Conservation (phyloP, 169 alveolate species). For the Cryptosporidium felis region DNA sequence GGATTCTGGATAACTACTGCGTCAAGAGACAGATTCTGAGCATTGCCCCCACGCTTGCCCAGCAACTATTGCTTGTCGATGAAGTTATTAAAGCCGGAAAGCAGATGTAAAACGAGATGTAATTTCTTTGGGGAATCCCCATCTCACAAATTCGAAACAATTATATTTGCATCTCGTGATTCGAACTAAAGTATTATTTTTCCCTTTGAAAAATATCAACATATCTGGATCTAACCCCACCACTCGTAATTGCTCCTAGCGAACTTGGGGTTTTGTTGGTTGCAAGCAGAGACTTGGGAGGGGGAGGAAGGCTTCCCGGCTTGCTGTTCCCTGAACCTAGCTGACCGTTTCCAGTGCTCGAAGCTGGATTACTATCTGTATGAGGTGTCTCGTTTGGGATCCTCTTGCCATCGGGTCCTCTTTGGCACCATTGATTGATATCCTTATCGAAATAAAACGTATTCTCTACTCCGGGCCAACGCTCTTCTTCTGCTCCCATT, state of each 20-base stretch:
- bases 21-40: constrained; percentile 94
- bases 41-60: constrained; percentile 97
- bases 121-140: no score
- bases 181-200: constrained; percentile 10
- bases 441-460: constrained; percentile 73
- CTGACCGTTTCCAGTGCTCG: background rate
- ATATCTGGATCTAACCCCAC: constrained; percentile 58
- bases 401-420: constrained; percentile 57
- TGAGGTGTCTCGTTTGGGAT: background rate
- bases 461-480: constrained; percentile 76
- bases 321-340: background rate
- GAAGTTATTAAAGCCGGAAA: constrained; percentile 98
- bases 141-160: no score
- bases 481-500: constrained; percentile 71
- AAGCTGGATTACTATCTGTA: background rate
- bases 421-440: constrained; percentile 72
- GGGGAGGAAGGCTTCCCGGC: no score
- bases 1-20: constrained; percentile 94
- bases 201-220: constrained; percentile 46
- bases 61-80: constrained; percentile 96
- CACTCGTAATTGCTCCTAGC: background rate
- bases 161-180: no score
- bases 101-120: constrained; percentile 84
- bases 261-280: background rate
- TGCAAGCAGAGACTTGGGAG: no score